phyloP scores from a whole-genome alignment of 2,329 filamentous ascomycete genomes.

The Trichoderma guizhouense region DNA sequence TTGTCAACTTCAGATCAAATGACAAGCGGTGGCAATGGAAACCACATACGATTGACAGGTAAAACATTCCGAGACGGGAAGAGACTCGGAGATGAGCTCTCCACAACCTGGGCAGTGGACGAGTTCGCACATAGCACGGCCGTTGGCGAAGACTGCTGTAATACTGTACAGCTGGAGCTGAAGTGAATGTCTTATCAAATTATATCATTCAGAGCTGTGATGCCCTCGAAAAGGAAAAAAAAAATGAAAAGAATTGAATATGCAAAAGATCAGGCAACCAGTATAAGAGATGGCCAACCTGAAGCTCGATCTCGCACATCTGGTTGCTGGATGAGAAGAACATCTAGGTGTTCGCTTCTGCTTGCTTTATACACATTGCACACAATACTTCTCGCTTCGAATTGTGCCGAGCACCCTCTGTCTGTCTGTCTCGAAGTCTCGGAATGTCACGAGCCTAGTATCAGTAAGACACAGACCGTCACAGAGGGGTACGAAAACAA shows the following conservation, averaged over 20 bases:
- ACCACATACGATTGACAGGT: constrained; percentile 21
- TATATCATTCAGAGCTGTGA: no score
- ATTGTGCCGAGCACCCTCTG: not conserved
- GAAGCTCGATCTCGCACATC: not conserved
- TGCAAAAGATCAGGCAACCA: no score
- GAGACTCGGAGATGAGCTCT: constrained; percentile 19
- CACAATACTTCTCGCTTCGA: not conserved
- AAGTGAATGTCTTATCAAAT: not conserved
- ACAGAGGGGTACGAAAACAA: not conserved
- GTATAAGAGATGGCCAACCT: not conserved
- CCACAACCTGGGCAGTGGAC: constrained; percentile 22
- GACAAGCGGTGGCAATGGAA: fast-evolving
- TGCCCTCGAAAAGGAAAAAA: not conserved
- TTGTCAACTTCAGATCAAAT: not conserved
- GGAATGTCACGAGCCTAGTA: not conserved
- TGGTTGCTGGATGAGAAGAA: not conserved
- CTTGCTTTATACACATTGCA: not conserved
- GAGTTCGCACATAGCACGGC: constrained; percentile 13
- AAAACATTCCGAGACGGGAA: constrained; percentile 23
- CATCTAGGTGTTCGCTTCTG: not conserved
- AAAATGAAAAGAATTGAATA: not conserved
- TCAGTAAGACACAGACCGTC: not conserved
- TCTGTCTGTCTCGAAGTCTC: not conserved
- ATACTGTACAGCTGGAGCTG: not conserved
- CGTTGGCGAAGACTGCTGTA: not conserved